Evolutionary conservation across 768 basidiomycete species (phyloP), one percentile per base, ranked within the genome.

Genomic region (Pleurotus eryngii): DNA sequence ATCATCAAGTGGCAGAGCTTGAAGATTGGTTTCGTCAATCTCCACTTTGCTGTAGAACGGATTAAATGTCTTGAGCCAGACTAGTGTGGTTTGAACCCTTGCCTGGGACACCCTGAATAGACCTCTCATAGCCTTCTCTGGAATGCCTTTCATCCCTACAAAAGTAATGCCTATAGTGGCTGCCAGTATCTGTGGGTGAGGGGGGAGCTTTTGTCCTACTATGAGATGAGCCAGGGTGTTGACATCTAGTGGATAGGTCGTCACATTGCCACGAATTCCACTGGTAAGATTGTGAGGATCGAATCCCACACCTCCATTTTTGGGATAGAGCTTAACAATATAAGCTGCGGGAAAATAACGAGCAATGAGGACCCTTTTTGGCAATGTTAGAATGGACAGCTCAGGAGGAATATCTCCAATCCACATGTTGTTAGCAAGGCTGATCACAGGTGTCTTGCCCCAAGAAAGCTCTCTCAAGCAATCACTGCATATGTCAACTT

Each of bases 261-360:
- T 65, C 1, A 79, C 70, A 46, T 65, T 77, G 2, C 77, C 76
- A 14, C 60, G 53, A 66, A 79, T 67, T 0, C 63, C 74, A 0
- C 54, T 37, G 39, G 72, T 68, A 0, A 57, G 51, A 22, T 47
- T 60, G 2, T 56, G 35, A 45, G 67, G 6, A 4, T 18, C 18
- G 3, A 43, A 9, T 3, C 42, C 3, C 3, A 43, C 3, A 4
- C 8, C 4, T 9, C 3, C 9, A 9, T 43, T 18, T 48, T 70
- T 69, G 3, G 69, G 67, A 59, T 62, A 68, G 2, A 70, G 47
- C 46, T 70, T 70, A 50, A 68, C 47, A 1, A 73, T 59, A 35
- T 64, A 73, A 7, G 64, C 65, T 0, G 46, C 37, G 4, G 70
- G 67, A 61, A 63, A 70, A 45, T 65, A 62, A 9, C 47, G 61